Evolutionary conservation across 257 asterid genomes (phyloP).

Genomic region (Solanum tacnaense): DNA sequence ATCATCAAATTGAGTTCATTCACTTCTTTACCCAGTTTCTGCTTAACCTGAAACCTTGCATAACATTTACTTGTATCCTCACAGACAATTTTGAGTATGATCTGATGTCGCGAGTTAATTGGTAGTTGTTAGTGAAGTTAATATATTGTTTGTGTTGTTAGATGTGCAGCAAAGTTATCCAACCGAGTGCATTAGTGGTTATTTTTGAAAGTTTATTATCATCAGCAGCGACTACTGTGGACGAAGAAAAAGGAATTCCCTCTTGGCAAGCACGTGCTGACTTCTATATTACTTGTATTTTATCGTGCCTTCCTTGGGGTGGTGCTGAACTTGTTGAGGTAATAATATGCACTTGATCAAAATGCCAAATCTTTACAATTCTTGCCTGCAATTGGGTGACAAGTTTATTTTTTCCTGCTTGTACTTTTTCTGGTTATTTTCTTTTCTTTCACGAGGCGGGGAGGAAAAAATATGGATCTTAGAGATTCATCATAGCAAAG

Average conservation of each 20-base stretch:
- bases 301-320: conserved; percentile 98
- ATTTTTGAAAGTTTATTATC: conserved; percentile 78
- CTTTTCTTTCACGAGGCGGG: background rate
- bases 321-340: conserved; percentile 98
- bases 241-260: conserved; percentile 95
- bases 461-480: background rate
- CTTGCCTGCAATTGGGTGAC: background rate
- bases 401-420: background rate
- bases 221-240: conserved; percentile 94
- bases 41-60: background rate
- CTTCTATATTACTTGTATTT: conserved; percentile 73
- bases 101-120: background rate
- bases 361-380: background rate
- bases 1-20: background rate
- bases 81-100: background rate
- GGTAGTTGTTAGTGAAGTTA: background rate
- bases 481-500: background rate
- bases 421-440: background rate
- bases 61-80: background rate
- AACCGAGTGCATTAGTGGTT: conserved; percentile 70
- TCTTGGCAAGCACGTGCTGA: conserved; percentile 99
- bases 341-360: background rate
- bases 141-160: conserved; percentile 8
- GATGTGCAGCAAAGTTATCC: conserved; percentile 99
- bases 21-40: background rate